phyloP scores from a whole-genome alignment of 169 alveolate genomes.

The Plasmodium gonderi region DNA sequence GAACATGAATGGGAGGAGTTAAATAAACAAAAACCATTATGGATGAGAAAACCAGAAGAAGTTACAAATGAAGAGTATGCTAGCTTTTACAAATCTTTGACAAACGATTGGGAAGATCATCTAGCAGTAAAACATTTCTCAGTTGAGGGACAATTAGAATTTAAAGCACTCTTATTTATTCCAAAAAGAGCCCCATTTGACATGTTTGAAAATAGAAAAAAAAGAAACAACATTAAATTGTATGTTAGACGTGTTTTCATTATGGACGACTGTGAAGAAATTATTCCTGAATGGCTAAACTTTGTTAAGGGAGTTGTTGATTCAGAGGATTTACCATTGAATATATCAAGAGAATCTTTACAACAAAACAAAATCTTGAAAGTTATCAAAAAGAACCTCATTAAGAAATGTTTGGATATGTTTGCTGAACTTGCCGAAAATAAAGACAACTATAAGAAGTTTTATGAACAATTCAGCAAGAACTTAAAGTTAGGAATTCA shows the following conservation, averaged over 20 bases:
- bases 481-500: slow-evolving; percentile 99
- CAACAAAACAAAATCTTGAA: slow-evolving; percentile 99
- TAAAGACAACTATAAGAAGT: slow-evolving; percentile 99
- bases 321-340: slow-evolving; percentile 99
- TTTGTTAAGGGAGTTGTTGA: slow-evolving; percentile 99
- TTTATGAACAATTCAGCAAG: slow-evolving; percentile 99
- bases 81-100: slow-evolving; percentile 97
- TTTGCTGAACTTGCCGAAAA: slow-evolving; percentile 98
- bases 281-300: slow-evolving; percentile 99
- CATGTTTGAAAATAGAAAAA: slow-evolving; percentile 98
- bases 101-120: slow-evolving; percentile 99
- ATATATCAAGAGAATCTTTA: slow-evolving; percentile 98
- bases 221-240: slow-evolving; percentile 98
- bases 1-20: slow-evolving; percentile 97
- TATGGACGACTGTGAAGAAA: slow-evolving; percentile 99
- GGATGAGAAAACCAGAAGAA: slow-evolving; percentile 99
- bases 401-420: slow-evolving; percentile 98
- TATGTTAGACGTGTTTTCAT: slow-evolving; percentile 99
- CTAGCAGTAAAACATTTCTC: slow-evolving; percentile 98
- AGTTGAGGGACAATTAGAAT: slow-evolving; percentile 99
- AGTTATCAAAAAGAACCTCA: slow-evolving; percentile 98
- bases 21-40: slow-evolving; percentile 98
- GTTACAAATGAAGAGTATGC: slow-evolving; percentile 99
- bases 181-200: slow-evolving; percentile 99
- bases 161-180: slow-evolving; percentile 98